Base-by-base conservation (phyloP, 495 filamentous ascomycete species). In the Jackrogersella multiformis region DNA sequence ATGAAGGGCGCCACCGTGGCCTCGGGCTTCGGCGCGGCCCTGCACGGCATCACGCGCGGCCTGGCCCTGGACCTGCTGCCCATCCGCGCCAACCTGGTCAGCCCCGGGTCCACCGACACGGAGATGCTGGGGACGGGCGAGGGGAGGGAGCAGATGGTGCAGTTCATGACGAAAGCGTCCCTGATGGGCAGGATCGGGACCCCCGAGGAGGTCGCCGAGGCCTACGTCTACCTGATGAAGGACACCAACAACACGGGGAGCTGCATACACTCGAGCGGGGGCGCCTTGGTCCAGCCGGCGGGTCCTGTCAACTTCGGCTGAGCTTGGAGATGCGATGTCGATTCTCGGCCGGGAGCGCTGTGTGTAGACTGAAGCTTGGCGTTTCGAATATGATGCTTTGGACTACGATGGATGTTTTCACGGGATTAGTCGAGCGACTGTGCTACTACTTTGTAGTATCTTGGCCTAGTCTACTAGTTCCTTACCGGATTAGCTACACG, bases 151-250 rank as follows among this genome's bases (percentile, higher is more conserved):
- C 60, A 41, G 7, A 57, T 75, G 42, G 57, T 77, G n/a, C 70
- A 75, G 68, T 51, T 20, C 30, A 70, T 72, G 21, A 68, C 38
- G 34, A 55, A 65, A 41, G 54, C 44, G 54, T 69, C 75, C n/a
- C 60, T 82, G 36, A 77, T 78, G 0, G 78, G 79, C 18, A 68
- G 74, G 55, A 66, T 84, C 54, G 86, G 81, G 2, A 70, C 68
- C 53, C 76, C 82, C 9, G 81, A 83, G 61, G 85, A 88, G 71
- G 73, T 82, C 10, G 86, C 84, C 0, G 84, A 89, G 76, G 77
- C 81, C 24, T 89, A 88, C 76, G 42, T 87, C 28, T 87, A 82
- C 72, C 70, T 80, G 7, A 86, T 88, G 87, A 82, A 79, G 64
- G 85, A 89, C 77, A 61, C 63, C 34, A 83, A 82, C 74, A 77